These are phyloP conservation scores for Grigorovia jiainica DNA, from an alignment of 805 yeast species.

Conservation along the genomic window DNA sequence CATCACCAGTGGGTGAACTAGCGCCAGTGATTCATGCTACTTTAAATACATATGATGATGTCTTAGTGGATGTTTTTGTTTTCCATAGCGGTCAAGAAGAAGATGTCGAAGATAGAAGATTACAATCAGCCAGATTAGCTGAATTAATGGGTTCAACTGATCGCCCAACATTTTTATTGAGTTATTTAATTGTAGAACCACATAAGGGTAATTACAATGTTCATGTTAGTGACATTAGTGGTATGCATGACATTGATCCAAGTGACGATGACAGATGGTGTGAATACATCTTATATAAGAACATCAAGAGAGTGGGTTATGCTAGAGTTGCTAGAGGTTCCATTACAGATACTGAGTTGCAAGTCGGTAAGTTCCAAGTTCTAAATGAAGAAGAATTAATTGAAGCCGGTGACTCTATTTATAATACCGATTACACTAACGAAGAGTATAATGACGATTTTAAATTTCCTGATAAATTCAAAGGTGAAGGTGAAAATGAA, in stretches of 20 bases:
- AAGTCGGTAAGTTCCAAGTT: conserved; percentile 82
- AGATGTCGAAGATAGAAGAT: conserved; percentile 84
- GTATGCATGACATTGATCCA: conserved; percentile 91
- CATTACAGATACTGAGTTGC: conserved; percentile 94
- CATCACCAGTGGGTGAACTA: conserved; percentile 95
- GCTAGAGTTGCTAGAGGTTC: conserved; percentile 90
- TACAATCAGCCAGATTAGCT: conserved; percentile 70
- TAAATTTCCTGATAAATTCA: conserved; percentile 69
- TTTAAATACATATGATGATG: conserved; percentile 76
- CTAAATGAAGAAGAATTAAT: conserved; percentile 28
- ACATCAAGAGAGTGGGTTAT: conserved; percentile 79
- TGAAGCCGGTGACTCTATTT: conserved; percentile 31
- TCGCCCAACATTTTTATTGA: conserved; percentile 76
- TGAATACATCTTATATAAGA: conserved; percentile 85
- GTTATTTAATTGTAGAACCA: conserved; percentile 87
- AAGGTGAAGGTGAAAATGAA: conserved; percentile 89
- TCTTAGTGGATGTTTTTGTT: conserved; percentile 77
- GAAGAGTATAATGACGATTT: conserved; percentile 47
- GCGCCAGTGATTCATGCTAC: conserved; percentile 99
- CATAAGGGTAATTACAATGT: conserved; percentile 84
- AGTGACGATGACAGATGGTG: conserved; percentile 98
- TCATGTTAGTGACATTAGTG: conserved; percentile 71
- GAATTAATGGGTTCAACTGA: conserved; percentile 74
- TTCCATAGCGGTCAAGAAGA: conserved; percentile 99
- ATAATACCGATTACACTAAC: conserved; percentile 45